Evolutionary conservation across 1,284 basidiomycete genomes (phyloP).

Genomic region (Waitea zeae): DNA sequence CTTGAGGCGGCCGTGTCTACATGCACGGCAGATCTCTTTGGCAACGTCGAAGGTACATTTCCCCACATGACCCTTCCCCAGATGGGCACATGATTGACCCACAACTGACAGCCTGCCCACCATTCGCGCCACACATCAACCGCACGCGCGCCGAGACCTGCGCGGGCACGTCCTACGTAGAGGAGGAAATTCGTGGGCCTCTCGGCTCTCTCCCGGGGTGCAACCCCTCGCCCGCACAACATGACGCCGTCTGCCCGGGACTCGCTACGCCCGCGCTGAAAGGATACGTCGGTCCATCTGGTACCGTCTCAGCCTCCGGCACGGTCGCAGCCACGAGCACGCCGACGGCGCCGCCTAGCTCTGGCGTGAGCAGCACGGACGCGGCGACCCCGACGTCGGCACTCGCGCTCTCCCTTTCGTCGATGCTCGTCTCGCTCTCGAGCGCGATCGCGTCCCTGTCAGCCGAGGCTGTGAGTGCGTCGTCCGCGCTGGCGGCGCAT

Average conservation of each 20-base stretch:
- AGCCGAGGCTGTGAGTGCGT: no score
- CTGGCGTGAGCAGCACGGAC: no score
- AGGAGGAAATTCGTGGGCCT: not conserved
- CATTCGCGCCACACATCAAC: conserved; percentile 1
- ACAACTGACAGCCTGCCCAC: not conserved
- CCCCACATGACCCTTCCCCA: not conserved
- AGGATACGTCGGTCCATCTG: not conserved
- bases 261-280: not conserved
- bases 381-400: no score
- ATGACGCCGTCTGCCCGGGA: not conserved
- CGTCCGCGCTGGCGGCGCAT: no score
- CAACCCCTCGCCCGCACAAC: not conserved
- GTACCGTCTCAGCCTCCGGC: not conserved
- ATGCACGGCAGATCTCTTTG: conserved; percentile 7
- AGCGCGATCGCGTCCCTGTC: no score
- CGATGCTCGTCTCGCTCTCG: no score
- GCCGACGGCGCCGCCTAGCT: not conserved
- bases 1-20: conserved; percentile 21
- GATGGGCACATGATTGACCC: not conserved
- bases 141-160: conserved; percentile 3
- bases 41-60: conserved; percentile 1
- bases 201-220: conserved; percentile 6
- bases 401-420: no score
- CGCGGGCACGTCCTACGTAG: conserved; percentile 1
- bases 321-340: not conserved